Base-by-base conservation (phyloP, 306 rosid genomes). In the Spatholobus suberectus region DNA sequence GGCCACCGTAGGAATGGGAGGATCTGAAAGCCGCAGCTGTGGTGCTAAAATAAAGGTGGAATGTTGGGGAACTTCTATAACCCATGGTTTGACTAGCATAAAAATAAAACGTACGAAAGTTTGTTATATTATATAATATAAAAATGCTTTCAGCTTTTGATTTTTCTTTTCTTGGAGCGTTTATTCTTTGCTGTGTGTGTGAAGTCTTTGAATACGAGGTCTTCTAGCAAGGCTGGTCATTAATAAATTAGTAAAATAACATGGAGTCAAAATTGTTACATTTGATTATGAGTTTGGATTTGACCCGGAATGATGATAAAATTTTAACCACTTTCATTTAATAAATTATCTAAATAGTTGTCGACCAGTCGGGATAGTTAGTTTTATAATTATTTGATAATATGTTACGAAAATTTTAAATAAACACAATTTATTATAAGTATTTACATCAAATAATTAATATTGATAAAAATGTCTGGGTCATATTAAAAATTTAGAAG, bases 1-100 rank as follows among this genome's bases (percentile, higher is more conserved):
- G 62, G 73, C 73, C 34, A 77, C 81, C 61, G 81, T 77, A 2
- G 49, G 8, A 77, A 44, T 77, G 46, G 47, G 81, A 62, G 73
- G 72, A 61, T 34, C 27, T 27, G 27, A 12, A 38, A 15, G 9
- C 52, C 20, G 12, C 37, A 43, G 52, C 4, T 15, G 14, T 21
- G 26, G 21, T 26, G 57, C 57, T 58, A 6, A 76, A 76, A 58
- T 63, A 77, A 27, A 63, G 18, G 46, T 34, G 62, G 21, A 59
- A 59, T 15, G 14, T 58, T 76, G 26, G 37, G 51, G 13, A 75
- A 57, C 9, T 38, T 59, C 17, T 63, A 1, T 23, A 29, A 11
- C 72, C 27, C 62, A 11, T 11, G 41, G 15, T 76, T 41, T 17
- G 80, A 75, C 73, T 69, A 21, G 35, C 26, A 38, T 41, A 18